Evolutionary conservation across 306 rosid genomes (phyloP), one percentile per base, ranked within the genome.

Genomic region (Inga oerstediana): DNA sequence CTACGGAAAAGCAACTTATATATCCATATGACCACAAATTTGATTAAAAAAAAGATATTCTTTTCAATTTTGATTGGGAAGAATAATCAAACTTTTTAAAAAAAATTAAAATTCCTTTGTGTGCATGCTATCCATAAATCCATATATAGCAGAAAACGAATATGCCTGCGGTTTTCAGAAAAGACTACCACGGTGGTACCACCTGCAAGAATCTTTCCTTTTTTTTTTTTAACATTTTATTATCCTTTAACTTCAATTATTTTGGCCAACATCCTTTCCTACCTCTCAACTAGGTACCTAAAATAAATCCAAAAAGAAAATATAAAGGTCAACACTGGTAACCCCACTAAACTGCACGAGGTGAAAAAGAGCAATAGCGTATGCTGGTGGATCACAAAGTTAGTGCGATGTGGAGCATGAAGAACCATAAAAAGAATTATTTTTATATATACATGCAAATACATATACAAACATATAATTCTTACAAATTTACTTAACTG

Each of bases 31-130:
- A 75, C 83, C 83, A 82, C 72, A 66, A 17, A 37, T 62, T 62
- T 24, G 3, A 62, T 52, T 52, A 65, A 59, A 59, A 15, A 27
- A 13, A 12, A 9, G 11, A 7, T 30, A 80, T 74, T 51, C 83
- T 88, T 86, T 88, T 32, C 71, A 72, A 76, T 37, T 76, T 64
- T 65, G 59, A 72, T 72, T 82, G 87, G 87, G 90, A 82, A 32
- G 34, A 32, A 88, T 82, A 32, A 88, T 82, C 76, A 32, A 74
- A 32, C 10, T 37, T 2, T 20, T 39, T 6, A 5, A 37, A 37
- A 37, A 37, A 62, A 62, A 62, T 22, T 2, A 34, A 41, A 46
- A 72, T 16, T 22, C 12, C 71, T 62, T 12, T 85, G 59, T 67
- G 79, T 67, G 43, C 43, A 39, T 39, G 76, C 75, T 80, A 80